Conservation (phyloP, 192 early-diverging fungal genomes). For the Lobulomyces angularis region DNA sequence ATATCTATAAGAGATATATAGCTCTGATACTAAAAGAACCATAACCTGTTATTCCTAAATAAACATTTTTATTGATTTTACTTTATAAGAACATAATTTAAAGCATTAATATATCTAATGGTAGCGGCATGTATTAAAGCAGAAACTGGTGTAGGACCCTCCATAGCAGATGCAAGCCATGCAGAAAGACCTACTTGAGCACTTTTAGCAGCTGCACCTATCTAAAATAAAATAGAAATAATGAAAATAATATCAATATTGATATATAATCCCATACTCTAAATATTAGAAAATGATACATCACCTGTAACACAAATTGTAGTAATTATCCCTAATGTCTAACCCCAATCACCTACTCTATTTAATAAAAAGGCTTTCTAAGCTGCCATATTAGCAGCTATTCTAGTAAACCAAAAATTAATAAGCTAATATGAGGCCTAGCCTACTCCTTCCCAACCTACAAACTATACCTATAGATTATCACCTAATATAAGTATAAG, state of each 20-base stretch:
- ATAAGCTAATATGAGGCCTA: constrained; percentile 55
- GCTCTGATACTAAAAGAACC: too few relatives aligned
- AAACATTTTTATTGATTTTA: too few relatives aligned
- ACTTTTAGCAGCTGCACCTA: constrained; percentile 51
- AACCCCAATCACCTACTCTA: constrained; percentile 57
- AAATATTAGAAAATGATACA: constrained; percentile 54
- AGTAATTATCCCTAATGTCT: constrained; percentile 50
- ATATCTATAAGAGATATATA: too few relatives aligned
- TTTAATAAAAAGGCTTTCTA: constrained; percentile 55
- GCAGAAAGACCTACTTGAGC: constrained; percentile 52
- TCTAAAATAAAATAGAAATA: constrained; percentile 51
- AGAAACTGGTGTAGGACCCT: constrained; percentile 45
- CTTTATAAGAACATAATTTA: too few relatives aligned
- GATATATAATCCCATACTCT: constrained; percentile 46
- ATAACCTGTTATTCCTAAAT: too few relatives aligned
- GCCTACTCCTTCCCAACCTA: constrained; percentile 40
- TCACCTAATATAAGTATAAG: constrained; percentile 57
- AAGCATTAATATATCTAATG: too few relatives aligned
- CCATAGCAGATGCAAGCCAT: constrained; percentile 44
- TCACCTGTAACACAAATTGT: constrained; percentile 50
- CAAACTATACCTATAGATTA: constrained; percentile 55
- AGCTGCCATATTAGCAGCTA: constrained; percentile 54
- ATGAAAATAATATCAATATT: constrained; percentile 50
- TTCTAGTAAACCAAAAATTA: constrained; percentile 62
- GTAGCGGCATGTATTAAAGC: constrained; percentile 42